These are phyloP conservation scores for Eurotiales sp. DNA, from an alignment of 2,329 filamentous ascomycete genomes.

Conservation along the genomic window DNA sequence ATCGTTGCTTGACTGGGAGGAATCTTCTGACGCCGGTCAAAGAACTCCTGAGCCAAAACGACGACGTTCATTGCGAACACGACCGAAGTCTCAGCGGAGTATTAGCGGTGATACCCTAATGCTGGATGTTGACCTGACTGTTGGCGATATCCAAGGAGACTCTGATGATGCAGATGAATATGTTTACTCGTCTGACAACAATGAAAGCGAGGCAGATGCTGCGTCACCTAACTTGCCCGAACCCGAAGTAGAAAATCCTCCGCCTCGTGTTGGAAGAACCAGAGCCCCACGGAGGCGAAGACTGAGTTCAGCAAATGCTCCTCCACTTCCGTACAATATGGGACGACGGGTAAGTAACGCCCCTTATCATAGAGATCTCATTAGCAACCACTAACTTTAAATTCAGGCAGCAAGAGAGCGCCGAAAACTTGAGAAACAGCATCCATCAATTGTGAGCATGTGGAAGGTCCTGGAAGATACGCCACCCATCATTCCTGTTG, in stretches of 20 bases:
- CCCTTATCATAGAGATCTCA: conserved; percentile 19
- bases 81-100: conserved; percentile 1
- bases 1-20: background rate
- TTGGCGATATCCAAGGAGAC: conserved; percentile 8
- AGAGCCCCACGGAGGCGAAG: background rate
- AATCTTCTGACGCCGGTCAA: background rate
- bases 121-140: conserved; percentile 10
- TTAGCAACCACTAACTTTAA: conserved; percentile 26
- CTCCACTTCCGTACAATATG: conserved; percentile 20
- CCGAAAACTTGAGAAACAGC: conserved; percentile 65
- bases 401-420: conserved; percentile 53
- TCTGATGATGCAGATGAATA: conserved; percentile 20
- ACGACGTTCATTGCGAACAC: conserved; percentile 6
- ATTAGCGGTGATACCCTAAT: conserved; percentile 17
- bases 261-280: too few relatives aligned
- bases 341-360: conserved; percentile 26
- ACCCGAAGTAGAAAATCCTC: conserved; percentile 7
- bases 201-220: conserved; percentile 6
- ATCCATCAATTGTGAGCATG: conserved; percentile 78
- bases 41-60: background rate
- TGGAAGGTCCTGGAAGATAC: conserved; percentile 72
- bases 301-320: background rate
- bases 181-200: conserved; percentile 17
- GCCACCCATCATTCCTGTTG: conserved; percentile 61
- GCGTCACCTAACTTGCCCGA: background rate